Base-by-base conservation (phyloP, 2,329 filamentous ascomycete genomes). In the Lithohypha guttulata region DNA sequence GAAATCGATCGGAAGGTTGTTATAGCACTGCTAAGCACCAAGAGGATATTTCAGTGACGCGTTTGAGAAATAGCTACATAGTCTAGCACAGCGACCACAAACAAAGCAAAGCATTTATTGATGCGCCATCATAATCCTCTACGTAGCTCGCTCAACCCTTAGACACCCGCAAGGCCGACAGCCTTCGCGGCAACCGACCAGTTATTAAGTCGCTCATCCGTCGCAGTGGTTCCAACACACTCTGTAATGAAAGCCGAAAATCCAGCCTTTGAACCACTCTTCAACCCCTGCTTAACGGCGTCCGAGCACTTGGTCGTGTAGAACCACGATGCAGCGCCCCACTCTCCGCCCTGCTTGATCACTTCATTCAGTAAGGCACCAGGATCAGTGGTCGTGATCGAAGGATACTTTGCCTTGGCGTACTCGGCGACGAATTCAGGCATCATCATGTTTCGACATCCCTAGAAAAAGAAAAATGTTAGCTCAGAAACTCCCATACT, bases 371-470 rank as follows among this genome's bases (percentile, higher is more conserved):
- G 57, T 1, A 77, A 51, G 1, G 49, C 59, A 10, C 60, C 64
- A 0, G 62, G 56, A 33, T 64, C 56, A 15, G 60, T 61, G 21
- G 52, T 49, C 47, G 61, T 55, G 41, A 47, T 42, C 2, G 53
- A 32, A 4, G 55, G 65, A 0, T 63, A 59, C 3, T 71, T 59
- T 0, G 61, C 64, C 1, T 51, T 38, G 4, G 74, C 75, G 48
- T 80, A 81, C 49, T 66, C 50, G 1, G 63, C 46, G 50, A 79
- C 75, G 56, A 62, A 77, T 1, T 58, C 51, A 0, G 72, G 62
- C 37, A 64, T 68, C 57, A 79, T 72, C 77, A 81, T 81, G 54
- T 77, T 77, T 3, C 74, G 62, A 0, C 82, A 86, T 17, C 82
- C 82, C n/a, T n/a, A n/a, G n/a, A n/a, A n/a, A n/a, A n/a, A n/a